Percentiles rank a stretch among this genome's conserved stretches.
phyloP scores from a whole-genome alignment of 306 rosid species.

The Biancaea sappan region DNA sequence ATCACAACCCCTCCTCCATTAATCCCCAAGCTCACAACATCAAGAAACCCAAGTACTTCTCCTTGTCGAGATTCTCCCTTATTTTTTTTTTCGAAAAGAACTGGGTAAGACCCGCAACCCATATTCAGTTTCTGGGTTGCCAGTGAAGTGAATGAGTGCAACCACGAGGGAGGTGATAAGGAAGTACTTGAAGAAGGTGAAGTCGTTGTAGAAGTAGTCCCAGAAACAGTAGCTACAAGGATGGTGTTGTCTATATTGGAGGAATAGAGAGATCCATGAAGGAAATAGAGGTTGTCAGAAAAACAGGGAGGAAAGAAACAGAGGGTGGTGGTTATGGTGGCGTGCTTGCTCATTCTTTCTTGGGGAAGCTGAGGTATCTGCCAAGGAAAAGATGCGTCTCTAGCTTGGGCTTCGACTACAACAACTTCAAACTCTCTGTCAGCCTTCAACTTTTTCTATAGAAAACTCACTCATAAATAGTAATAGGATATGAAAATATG shows the following conservation, averaged over 20 bases:
- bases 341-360: constrained; percentile 57
- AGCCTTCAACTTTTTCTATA: no score
- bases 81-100: constrained; percentile 63
- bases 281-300: constrained; percentile 5
- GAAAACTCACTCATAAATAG: no score
- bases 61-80: constrained; percentile 62
- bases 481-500: no score
- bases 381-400: constrained; percentile 49
- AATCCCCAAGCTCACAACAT: neutral
- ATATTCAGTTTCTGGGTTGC: constrained; percentile 38
- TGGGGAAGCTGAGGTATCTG: constrained; percentile 67
- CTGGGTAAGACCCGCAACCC: constrained; percentile 30
- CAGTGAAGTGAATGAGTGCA: constrained; percentile 53
- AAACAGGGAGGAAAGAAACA: constrained; percentile 17
- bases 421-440: no score
- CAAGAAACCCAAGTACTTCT: constrained; percentile 52
- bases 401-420: no score
- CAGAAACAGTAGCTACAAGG: constrained; percentile 47
- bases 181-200: constrained; percentile 65
- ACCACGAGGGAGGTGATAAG: constrained; percentile 59
- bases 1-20: neutral
- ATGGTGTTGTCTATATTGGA: constrained; percentile 22
- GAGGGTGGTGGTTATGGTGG: neutral
- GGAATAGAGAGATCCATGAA: constrained; percentile 34
- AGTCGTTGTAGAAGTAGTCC: constrained; percentile 56